Base-by-base conservation (phyloP, 345 rosid genomes). In the Mangifera indica region DNA sequence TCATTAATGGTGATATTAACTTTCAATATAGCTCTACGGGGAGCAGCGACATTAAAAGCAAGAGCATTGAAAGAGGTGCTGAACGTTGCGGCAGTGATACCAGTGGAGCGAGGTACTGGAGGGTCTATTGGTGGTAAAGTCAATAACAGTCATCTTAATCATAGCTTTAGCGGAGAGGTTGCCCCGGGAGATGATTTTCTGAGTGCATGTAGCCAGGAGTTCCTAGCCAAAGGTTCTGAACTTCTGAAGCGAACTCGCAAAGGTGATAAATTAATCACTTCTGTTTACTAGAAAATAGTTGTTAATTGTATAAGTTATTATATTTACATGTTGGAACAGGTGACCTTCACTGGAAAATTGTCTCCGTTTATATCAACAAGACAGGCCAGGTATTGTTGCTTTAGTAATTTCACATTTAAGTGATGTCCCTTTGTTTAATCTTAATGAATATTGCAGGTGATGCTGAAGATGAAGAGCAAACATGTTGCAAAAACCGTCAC, bases 241-340 rank as follows among this genome's bases (percentile, higher is more conserved):
- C 98, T 94, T 72, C 98, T 92, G 68, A 94, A 94, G 81, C 83
- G 98, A 73, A 92, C 98, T 60, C 93, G 98, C 56, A 84, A 90
- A 84, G 97, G 98, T 88, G 75, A 44, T 42, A 0, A 21, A 24
- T 44, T 0, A 37, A 26, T 53, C 45, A 18, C 22, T 40, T 44
- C 14, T 17, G 4, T 24, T n/a, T 52, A 1, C n/a, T n/a, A n/a
- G n/a, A n/a, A n/a, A n/a, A n/a, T n/a, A n/a, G n/a, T n/a, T n/a
- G 3, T 59, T 7, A 11, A 22, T 54, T 12, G 57, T 3, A 11
- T 29, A 12, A 0, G 24, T 66, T 44, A 9, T 7, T 40, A 68
- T 52, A 40, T 32, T n/a, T n/a, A n/a, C n/a, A 15, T 26, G 1
- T 54, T 21, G 65, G 2, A 66, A 74, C 92, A 95, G 99, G 97